Percentiles rank a stretch among this genome's conserved stretches.
phyloP scores from a whole-genome alignment of 2,329 filamentous ascomycete species.

The Colletotrichum plurivorum region DNA sequence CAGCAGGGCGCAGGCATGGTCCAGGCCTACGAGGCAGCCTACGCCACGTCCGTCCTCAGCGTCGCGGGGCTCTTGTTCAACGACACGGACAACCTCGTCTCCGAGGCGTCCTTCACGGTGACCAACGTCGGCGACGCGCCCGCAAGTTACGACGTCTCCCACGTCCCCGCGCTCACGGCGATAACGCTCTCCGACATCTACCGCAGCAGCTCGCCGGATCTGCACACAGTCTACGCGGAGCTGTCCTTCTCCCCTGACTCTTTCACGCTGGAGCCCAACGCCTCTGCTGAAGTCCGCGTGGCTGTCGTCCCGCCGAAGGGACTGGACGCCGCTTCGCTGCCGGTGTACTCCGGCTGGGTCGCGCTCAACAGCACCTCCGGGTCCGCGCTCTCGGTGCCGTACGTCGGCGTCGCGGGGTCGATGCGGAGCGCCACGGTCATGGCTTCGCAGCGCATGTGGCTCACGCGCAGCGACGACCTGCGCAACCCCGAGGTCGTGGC shows the following conservation, averaged over 20 bases:
- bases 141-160: constrained; percentile 66
- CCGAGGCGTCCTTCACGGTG: constrained; percentile 66
- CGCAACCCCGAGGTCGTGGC: constrained; percentile 1
- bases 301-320: constrained; percentile 56
- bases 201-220: constrained; percentile 54
- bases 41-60: constrained; percentile 66
- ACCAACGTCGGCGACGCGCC: constrained; percentile 64
- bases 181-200: constrained; percentile 54
- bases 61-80: constrained; percentile 73
- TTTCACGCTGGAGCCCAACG: constrained; percentile 43
- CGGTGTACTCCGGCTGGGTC: constrained; percentile 61
- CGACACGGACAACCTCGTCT: constrained; percentile 70
- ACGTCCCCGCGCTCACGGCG: constrained; percentile 63
- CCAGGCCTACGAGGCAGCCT: constrained; percentile 71
- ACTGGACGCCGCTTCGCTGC: constrained; percentile 49
- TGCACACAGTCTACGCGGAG: constrained; percentile 49
- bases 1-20: constrained; percentile 74
- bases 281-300: constrained; percentile 61
- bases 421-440: constrained; percentile 36
- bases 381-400: constrained; percentile 42
- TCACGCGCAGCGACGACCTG: constrained; percentile 31
- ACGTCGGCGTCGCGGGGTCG: constrained; percentile 30
- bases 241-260: constrained; percentile 20
- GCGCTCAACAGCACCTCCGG: constrained; percentile 55
- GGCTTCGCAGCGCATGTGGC: background rate